phyloP scores from a whole-genome alignment of 2,329 filamentous ascomycete genomes.

The Cordyceps javanica region DNA sequence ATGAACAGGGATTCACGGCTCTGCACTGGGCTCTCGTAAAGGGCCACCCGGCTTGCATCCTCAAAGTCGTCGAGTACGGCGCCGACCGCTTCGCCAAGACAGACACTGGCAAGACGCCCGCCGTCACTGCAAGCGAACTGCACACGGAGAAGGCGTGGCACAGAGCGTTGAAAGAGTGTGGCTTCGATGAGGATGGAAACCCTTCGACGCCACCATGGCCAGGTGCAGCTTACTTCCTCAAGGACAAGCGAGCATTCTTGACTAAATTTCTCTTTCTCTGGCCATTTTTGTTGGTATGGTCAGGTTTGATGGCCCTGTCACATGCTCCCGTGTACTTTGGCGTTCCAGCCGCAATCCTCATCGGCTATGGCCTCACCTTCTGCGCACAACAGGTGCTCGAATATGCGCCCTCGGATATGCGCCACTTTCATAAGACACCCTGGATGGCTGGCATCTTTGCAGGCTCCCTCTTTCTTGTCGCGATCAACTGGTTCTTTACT shows the following conservation, averaged over 20 bases:
- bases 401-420: conserved; percentile 82
- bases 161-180: conserved; percentile 73
- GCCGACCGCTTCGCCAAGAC: conserved; percentile 90
- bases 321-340: conserved; percentile 68
- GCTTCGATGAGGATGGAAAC: conserved; percentile 74
- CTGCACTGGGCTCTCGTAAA: conserved; percentile 96
- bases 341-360: conserved; percentile 62
- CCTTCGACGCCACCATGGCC: conserved; percentile 65
- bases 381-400: conserved; percentile 69
- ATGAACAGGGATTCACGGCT: conserved; percentile 90
- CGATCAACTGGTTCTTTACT: conserved; percentile 65
- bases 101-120: conserved; percentile 82
- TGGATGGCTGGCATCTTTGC: conserved; percentile 94
- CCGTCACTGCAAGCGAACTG: conserved; percentile 80
- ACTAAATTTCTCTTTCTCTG: conserved; percentile 84
- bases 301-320: conserved; percentile 65
- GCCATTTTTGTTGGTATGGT: conserved; percentile 72
- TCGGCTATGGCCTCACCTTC: conserved; percentile 69
- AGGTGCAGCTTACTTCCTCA: conserved; percentile 62
- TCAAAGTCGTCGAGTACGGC: conserved; percentile 93
- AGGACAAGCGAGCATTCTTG: conserved; percentile 72
- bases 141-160: conserved; percentile 80
- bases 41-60: conserved; percentile 79
- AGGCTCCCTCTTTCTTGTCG: conserved; percentile 75
- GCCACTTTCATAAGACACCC: conserved; percentile 83